Evolutionary conservation across 306 rosid genomes (phyloP).

Genomic region (Abrus pulchellus): DNA sequence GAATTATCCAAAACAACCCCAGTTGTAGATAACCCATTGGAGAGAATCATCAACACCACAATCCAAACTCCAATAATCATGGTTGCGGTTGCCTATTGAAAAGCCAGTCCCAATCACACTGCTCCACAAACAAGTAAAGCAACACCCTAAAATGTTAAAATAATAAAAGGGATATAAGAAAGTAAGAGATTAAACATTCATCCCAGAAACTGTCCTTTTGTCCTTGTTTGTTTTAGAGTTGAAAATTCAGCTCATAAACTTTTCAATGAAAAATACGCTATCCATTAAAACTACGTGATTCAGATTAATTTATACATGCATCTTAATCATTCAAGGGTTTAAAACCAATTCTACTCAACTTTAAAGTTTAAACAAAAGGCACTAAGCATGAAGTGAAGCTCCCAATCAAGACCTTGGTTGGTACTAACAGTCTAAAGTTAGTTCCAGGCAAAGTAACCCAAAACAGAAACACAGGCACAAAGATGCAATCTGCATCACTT

Average conservation of each 20-base stretch:
- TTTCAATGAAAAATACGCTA: no score
- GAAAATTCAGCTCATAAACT: no score
- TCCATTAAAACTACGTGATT: no score
- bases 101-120: slow-evolving; percentile 50
- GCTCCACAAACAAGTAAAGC: slow-evolving; percentile 45
- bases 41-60: slow-evolving; percentile 58
- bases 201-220: background rate
- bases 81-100: slow-evolving; percentile 39
- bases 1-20: slow-evolving; percentile 60
- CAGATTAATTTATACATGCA: no score
- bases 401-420: slow-evolving; percentile 4
- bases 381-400: background rate
- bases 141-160: slow-evolving; percentile 25
- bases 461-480: slow-evolving; percentile 25
- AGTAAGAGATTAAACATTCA: slow-evolving; percentile 36
- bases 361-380: no score
- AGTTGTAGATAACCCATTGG: slow-evolving; percentile 58
- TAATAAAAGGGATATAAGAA: background rate
- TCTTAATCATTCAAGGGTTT: no score
- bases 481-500: slow-evolving; percentile 27
- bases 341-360: no score
- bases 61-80: slow-evolving; percentile 65
- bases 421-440: background rate
- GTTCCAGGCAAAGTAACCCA: background rate
- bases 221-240: no score